These are phyloP conservation scores for Penicillium verrucosum DNA, from an alignment of 2,329 filamentous ascomycete species.

Conservation along the genomic window DNA sequence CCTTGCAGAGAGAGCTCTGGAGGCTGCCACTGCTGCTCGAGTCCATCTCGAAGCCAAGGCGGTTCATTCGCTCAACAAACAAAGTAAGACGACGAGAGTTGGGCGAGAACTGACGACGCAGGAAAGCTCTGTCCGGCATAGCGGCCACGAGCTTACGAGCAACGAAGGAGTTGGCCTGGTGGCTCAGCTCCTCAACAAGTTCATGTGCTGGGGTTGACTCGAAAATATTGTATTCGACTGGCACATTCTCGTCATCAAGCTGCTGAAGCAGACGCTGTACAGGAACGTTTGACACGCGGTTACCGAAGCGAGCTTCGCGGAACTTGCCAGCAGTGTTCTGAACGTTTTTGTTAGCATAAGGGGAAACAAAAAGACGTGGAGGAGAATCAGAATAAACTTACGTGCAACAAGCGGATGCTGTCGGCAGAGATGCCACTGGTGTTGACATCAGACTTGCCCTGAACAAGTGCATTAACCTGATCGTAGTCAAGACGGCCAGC, in stretches of 20 bases:
- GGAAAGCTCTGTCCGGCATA: constrained; percentile 85
- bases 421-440: constrained; percentile 66
- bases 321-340: constrained; percentile 82
- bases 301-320: constrained; percentile 79
- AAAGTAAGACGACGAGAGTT: constrained; percentile 85
- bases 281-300: constrained; percentile 73
- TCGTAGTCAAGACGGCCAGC: constrained; percentile 78
- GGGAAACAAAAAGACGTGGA: background rate
- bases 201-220: constrained; percentile 85
- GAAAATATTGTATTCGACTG: constrained; percentile 94
- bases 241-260: constrained; percentile 95
- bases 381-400: constrained; percentile 38
- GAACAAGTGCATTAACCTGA: constrained; percentile 79
- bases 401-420: constrained; percentile 75
- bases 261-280: constrained; percentile 87
- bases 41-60: constrained; percentile 86
- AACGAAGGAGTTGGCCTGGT: constrained; percentile 87
- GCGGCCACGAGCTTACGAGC: constrained; percentile 76
- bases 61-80: constrained; percentile 89
- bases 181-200: constrained; percentile 89
- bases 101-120: constrained; percentile 80
- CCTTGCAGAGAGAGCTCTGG: constrained; percentile 91
- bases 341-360: background rate
- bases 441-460: constrained; percentile 59
- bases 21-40: constrained; percentile 82